These are phyloP conservation scores for Ambrosia hybrid DNA, from an alignment of 140 eudicot genomes.

Conservation along the genomic window DNA sequence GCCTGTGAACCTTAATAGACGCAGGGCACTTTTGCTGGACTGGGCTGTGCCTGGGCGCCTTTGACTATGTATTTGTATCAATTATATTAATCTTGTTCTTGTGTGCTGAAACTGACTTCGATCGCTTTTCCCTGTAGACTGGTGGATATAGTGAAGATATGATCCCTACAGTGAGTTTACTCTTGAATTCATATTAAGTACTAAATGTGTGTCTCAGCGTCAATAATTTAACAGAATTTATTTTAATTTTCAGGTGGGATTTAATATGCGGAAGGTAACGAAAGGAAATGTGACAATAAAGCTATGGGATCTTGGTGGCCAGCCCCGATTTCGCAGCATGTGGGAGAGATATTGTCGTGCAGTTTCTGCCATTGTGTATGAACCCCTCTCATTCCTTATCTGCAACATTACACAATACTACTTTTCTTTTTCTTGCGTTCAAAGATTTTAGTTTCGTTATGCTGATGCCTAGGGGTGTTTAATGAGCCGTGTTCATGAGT, in stretches of 20 bases:
- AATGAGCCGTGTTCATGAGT: no score
- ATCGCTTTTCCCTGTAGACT: conserved; percentile 45
- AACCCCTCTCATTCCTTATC: neutral
- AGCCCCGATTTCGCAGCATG: conserved; percentile 97
- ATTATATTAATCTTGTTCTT: conserved; percentile 2
- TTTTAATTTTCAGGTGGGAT: conserved; percentile 71
- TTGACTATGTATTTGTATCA: neutral
- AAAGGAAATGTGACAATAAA: conserved; percentile 96
- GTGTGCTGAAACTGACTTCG: conserved; percentile 9
- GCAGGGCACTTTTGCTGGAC: no score
- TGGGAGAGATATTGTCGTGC: conserved; percentile 99
- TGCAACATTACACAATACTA: conserved; percentile 8
- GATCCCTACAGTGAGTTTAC: conserved; percentile 86
- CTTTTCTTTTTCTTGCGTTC: neutral
- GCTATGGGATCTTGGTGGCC: conserved; percentile 99
- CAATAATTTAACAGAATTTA: neutral
- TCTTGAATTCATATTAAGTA: conserved; percentile 8
- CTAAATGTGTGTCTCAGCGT: no score
- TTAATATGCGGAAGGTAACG: conserved; percentile 92
- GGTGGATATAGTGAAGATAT: conserved; percentile 98
- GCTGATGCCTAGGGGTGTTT: neutral
- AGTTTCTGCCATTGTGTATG: conserved; percentile 98
- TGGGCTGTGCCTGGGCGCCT: no score
- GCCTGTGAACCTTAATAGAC: no score
- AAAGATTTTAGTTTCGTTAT: neutral